Base-by-base conservation (phyloP, 2,329 filamentous ascomycete genomes). In the Trichoderma koningii region DNA sequence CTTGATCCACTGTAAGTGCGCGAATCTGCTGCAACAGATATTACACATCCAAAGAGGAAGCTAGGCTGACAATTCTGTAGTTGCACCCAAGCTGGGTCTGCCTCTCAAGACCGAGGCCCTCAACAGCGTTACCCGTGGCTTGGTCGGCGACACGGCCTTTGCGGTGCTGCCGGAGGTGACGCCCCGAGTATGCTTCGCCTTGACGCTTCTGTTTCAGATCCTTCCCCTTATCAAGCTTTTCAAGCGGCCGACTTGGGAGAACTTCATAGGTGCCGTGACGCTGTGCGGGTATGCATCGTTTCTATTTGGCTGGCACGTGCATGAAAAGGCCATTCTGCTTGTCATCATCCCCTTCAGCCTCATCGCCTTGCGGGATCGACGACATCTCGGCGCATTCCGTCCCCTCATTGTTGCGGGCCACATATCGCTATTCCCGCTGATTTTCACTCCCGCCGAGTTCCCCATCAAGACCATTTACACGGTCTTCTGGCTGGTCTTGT, bases 301-400 rank as follows among this genome's bases (percentile, higher is more conserved):
- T 79, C 83, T 99, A 10, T 98, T 98, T 71, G 94, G 95, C 64
- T 99, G 94, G 93, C 95, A 99, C 74, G 95, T 99, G 9, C 95
- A 99, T 72, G 95, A 99, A 75, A 99, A 99, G 78, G 95, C 95
- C 1, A 91, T 99, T 65, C 84, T 99, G 23, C 85, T 98, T 21
- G 90, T 98, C 73, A 93, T 99, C 69, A 91, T 98, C 55, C 95
- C 95, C 0, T 98, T 98, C 81, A 96, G 91, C 70, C 84, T 99
- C 67, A 89, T 98, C 66, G 93, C 94, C 0, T 85, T 98, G 59
- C 90, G 90, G 75, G 93, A 98, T 75, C 87, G 95, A 59, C 88
- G 95, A 28, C 93, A 97, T 74, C 87, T 98, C 38, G 89, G 92
- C 66, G 94, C 94, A 1, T 99, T 98, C 79, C 86, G 92, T 26